Evolutionary conservation across 2,329 filamentous ascomycete species (phyloP).

Genomic region (Calonectria fujianensis): DNA sequence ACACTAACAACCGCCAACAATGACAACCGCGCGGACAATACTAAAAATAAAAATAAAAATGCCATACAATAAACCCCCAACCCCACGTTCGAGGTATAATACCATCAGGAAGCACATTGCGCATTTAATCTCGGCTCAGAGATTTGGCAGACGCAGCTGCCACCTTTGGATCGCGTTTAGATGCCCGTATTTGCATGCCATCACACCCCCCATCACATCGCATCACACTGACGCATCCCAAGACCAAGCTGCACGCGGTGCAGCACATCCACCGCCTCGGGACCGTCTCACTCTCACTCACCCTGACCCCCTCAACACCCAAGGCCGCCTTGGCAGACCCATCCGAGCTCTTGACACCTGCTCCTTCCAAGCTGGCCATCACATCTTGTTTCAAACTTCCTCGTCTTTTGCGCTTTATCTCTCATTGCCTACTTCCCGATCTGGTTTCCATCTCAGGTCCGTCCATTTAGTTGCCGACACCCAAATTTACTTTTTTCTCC

Average conservation of each 20-base stretch:
- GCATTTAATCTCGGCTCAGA: background rate
- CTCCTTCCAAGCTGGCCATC: background rate
- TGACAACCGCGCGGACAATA: background rate
- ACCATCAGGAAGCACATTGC: background rate
- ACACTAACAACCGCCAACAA: background rate
- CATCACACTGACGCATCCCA: conserved; percentile 22
- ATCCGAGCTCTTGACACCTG: background rate
- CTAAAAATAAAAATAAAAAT: background rate
- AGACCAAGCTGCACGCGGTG: conserved; percentile 22
- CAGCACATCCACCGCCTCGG: conserved; percentile 27
- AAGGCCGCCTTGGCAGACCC: conserved; percentile 6
- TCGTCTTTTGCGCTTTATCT: background rate
- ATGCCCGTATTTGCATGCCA: background rate
- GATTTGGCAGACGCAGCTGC: background rate
- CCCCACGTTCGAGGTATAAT: background rate
- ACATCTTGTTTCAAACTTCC: conserved; percentile 11
- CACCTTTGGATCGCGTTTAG: background rate
- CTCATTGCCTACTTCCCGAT: background rate
- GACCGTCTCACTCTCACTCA: conserved; percentile 26
- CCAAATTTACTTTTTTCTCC: background rate
- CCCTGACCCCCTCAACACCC: background rate
- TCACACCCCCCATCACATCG: background rate
- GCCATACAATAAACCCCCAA: background rate
- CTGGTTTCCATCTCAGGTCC: background rate
- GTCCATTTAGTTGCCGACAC: background rate